Evolutionary conservation across 2,329 filamentous ascomycete species (phyloP), one percentile per base, ranked within the genome.

Genomic region (Helotiales sp.): DNA sequence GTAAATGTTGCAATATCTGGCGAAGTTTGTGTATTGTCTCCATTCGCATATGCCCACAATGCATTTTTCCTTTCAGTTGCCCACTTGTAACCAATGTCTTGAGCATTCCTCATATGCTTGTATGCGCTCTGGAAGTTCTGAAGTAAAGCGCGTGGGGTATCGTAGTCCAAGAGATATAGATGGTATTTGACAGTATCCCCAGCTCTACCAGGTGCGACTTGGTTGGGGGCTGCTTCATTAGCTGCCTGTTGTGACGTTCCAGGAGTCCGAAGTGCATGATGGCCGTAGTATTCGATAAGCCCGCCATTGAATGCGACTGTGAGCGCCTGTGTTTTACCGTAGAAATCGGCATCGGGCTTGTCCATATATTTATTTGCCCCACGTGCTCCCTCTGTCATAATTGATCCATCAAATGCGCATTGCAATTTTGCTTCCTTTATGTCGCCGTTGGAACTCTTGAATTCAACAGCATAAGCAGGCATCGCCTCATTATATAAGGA

Each of bases 241-340:
- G n/a, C n/a, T 32, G 45, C 60, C 10, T n/a, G 47, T 37, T 52
- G 26, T 54, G 26, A 63, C 49, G 45, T 13, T 30, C 6, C 1
- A 54, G 43, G 22, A 37, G 24, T 64, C 22, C 61, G 40, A n/a
- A 52, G 15, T 8, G 37, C 54, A 32, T 66, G 30, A 61, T 66
- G 28, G 49, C 45, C 34, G 34, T 66, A 66, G 63, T 50, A 22
- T 52, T 60, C 30, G n/a, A 69, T 2, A 47, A 5, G 20, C 17
- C 17, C 47, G 24, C 57, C 50, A 58, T 68, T 66, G 32, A 63
- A 70, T 63, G 57, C 68, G 32, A 68, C 43, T 45, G 62, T 70
- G 24, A 68, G 45, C n/a, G 68, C 65, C 40, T 70, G 47, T 20
- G 65, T 70, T 65, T 66, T 68, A 28, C 62, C 50, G 43, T 69